Evolutionary conservation across 2,329 filamentous ascomycete genomes (phyloP).

Genomic region (Verticillium albo-atrum): DNA sequence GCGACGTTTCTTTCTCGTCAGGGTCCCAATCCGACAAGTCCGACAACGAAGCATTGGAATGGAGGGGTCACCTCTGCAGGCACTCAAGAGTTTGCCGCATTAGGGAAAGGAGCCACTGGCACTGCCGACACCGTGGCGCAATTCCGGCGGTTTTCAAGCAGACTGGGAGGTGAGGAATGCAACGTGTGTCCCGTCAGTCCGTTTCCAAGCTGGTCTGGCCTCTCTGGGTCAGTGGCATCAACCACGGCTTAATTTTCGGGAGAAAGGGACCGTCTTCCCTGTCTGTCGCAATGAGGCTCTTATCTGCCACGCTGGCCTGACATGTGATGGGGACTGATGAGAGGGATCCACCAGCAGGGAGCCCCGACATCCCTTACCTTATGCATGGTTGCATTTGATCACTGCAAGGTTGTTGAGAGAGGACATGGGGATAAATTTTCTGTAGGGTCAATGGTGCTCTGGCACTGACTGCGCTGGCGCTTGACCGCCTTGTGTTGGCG

Average conservation of each 20-base stretch:
- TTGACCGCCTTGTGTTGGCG: not conserved
- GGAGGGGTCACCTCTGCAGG: not conserved
- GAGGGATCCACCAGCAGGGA: not conserved
- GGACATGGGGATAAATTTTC: not conserved
- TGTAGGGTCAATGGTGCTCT: not conserved
- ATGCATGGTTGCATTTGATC: not conserved
- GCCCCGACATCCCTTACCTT: not conserved
- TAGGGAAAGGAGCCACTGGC: not conserved
- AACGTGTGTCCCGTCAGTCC: not conserved
- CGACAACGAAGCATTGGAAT: not conserved
- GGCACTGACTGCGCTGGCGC: not conserved
- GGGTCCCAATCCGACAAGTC: not conserved
- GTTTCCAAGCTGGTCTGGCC: not conserved
- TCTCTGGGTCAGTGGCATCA: constrained; percentile 9
- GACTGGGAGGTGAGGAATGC: not conserved
- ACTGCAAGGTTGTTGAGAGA: not conserved
- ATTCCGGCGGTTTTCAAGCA: not conserved
- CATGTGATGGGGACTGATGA: constrained; percentile 10
- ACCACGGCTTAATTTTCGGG: constrained; percentile 4
- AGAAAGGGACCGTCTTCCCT: constrained; percentile 7
- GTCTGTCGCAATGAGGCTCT: constrained; percentile 3
- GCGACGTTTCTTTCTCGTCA: not conserved
- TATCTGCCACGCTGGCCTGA: constrained; percentile 6
- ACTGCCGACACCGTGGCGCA: not conserved
- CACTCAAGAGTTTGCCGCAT: not conserved